These are phyloP conservation scores for Phytophthora brassicae DNA, from an alignment of 352 stramenopile species.

Conservation along the genomic window DNA sequence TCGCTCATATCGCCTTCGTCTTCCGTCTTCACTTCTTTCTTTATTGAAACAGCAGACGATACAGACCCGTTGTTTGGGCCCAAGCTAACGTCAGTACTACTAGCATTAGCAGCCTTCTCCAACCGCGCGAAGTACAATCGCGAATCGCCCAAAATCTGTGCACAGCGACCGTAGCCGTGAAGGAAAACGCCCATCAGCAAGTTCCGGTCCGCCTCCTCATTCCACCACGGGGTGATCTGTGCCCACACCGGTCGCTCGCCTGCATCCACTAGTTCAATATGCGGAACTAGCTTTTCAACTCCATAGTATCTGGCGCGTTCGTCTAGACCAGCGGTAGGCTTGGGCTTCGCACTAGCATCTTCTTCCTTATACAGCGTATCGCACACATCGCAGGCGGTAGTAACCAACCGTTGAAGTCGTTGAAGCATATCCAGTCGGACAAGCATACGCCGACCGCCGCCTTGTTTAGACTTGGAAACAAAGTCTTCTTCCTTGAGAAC, in stretches of 20 bases:
- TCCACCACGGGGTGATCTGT: constrained; percentile 87
- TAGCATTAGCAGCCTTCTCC: constrained; percentile 48
- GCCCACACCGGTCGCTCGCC: constrained; percentile 80
- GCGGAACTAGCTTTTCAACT: constrained; percentile 59
- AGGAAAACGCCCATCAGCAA: constrained; percentile 84
- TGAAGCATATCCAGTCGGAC: constrained; percentile 88
- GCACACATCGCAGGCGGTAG: constrained; percentile 56
- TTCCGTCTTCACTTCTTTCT: constrained; percentile 7
- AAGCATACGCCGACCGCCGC: constrained; percentile 76
- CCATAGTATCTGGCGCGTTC: constrained; percentile 73
- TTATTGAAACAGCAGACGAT: constrained; percentile 11
- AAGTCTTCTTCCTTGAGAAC: constrained; percentile 90
- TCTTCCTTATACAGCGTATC: constrained; percentile 49
- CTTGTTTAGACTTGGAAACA: constrained; percentile 83
- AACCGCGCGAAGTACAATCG: constrained; percentile 72
- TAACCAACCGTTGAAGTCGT: constrained; percentile 66
- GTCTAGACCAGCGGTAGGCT: constrained; percentile 60
- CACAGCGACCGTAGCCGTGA: constrained; percentile 83
- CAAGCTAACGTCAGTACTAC: constrained; percentile 10
- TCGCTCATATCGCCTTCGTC: constrained; percentile 43
- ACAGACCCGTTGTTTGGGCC: background rate
- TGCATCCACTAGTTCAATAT: constrained; percentile 66
- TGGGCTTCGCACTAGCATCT: constrained; percentile 21
- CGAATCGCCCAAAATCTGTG: constrained; percentile 77
- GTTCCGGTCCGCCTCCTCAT: constrained; percentile 75